Evolutionary conservation across 1,139 yeast genomes (phyloP).

Genomic region (Tardiomyces depauwii): DNA sequence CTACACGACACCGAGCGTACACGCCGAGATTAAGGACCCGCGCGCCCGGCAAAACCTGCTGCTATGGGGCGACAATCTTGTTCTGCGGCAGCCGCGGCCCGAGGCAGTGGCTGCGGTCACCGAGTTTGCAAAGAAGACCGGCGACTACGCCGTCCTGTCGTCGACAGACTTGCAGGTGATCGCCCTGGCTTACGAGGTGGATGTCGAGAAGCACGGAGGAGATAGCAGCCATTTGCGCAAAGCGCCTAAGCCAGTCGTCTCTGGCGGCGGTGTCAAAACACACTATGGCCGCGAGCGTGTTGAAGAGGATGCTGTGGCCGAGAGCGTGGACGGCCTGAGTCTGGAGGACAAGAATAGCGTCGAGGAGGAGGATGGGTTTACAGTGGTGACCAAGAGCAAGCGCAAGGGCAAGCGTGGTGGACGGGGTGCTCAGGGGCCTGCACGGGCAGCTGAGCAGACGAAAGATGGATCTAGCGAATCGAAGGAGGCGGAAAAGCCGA

Average conservation of each 20-base stretch:
- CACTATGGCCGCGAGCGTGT: neutral
- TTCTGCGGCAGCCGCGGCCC: constrained; percentile 60
- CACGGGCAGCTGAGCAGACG: constrained; percentile 3
- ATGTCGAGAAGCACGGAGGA: constrained; percentile 21
- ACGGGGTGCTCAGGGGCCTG: neutral
- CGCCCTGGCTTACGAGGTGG: constrained; percentile 85
- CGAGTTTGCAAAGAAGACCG: constrained; percentile 75
- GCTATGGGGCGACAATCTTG: constrained; percentile 52
- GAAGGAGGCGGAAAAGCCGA: constrained; percentile 4
- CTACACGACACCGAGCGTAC: constrained; percentile 88
- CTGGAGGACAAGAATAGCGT: constrained; percentile 6
- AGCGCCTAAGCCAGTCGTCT: constrained; percentile 31
- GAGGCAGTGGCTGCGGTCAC: constrained; percentile 53
- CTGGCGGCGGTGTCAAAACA: constrained; percentile 1
- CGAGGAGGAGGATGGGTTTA: constrained; percentile 18
- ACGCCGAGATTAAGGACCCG: constrained; percentile 77
- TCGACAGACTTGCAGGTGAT: constrained; percentile 85
- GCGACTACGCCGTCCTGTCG: constrained; percentile 82
- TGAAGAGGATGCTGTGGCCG: constrained; percentile 4
- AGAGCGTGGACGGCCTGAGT: constrained; percentile 13
- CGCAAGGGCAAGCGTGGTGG: constrained; percentile 10
- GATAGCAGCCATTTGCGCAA: constrained; percentile 47
- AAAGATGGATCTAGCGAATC: constrained; percentile 2
- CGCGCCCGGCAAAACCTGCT: constrained; percentile 66
- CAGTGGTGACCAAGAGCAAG: constrained; percentile 16